Percentiles rank a stretch among this genome's conserved stretches.
phyloP scores from a whole-genome alignment of 345 rosid genomes.

The Rhodamnia rubescens region DNA sequence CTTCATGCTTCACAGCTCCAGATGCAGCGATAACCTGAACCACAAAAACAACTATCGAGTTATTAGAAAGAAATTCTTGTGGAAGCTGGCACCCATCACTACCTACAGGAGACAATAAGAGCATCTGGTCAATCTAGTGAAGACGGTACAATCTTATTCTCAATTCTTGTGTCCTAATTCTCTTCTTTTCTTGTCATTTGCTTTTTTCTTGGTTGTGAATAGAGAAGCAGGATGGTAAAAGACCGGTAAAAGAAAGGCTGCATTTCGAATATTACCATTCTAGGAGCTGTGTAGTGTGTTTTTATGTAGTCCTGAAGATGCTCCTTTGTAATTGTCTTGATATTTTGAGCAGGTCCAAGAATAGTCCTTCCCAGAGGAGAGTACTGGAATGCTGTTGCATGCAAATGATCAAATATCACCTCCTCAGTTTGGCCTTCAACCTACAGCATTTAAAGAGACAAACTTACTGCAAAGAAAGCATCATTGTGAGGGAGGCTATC shows the following conservation, averaged over 20 bases:
- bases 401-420: slow-evolving; percentile 93
- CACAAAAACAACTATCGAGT: background rate
- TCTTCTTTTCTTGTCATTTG: background rate
- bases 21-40: slow-evolving; percentile 84
- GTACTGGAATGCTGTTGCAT: slow-evolving; percentile 91
- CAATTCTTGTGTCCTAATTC: background rate
- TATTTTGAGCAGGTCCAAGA: slow-evolving; percentile 83
- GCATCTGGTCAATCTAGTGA: background rate
- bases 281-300: slow-evolving; percentile 94
- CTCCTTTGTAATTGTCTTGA: slow-evolving; percentile 62
- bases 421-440: slow-evolving; percentile 92
- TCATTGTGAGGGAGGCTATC: background rate
- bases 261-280: slow-evolving; percentile 47
- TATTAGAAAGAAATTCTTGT: background rate
- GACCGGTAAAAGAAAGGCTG: background rate
- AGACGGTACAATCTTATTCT: background rate
- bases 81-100: background rate
- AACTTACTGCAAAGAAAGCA: background rate
- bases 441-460: slow-evolving; percentile 21
- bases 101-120: background rate
- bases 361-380: slow-evolving; percentile 92
- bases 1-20: slow-evolving; percentile 99
- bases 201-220: background rate
- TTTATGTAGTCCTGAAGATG: slow-evolving; percentile 76
- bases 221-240: background rate